phyloP scores from a whole-genome alignment of 768 basidiomycete genomes.

The Crepidotus variabilis region DNA sequence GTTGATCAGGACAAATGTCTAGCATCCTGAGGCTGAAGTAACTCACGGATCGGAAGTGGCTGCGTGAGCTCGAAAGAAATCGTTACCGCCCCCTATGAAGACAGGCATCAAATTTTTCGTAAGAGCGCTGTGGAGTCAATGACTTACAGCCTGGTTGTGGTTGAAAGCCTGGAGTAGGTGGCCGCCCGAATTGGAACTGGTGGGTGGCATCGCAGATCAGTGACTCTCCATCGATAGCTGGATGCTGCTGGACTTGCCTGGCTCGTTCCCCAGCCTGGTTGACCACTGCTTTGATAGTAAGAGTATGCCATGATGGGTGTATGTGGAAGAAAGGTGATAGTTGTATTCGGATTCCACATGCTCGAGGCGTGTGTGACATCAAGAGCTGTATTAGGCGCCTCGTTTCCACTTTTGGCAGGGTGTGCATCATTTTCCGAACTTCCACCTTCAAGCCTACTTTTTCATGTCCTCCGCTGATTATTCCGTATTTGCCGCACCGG shows the following conservation, averaged over 20 bases:
- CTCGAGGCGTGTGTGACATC: not conserved
- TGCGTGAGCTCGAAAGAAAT: constrained; percentile 65
- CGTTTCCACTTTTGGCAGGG: not conserved
- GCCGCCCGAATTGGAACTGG: constrained; percentile 40
- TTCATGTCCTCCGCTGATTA: constrained; percentile 54
- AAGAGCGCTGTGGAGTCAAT: constrained; percentile 7
- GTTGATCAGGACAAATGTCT: constrained; percentile 21
- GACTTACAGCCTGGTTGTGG: constrained; percentile 53
- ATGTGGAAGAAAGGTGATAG: constrained; percentile 9
- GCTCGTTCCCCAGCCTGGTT: constrained; percentile 48
- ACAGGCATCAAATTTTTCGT: constrained; percentile 14
- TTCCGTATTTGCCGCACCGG: constrained; percentile 62
- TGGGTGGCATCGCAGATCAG: constrained; percentile 4
- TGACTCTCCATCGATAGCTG: constrained; percentile 1
- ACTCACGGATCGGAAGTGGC: constrained; percentile 54
- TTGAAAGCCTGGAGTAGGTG: constrained; percentile 36
- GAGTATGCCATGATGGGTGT: constrained; percentile 36
- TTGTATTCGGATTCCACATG: not conserved
- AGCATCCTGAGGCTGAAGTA: constrained; percentile 2
- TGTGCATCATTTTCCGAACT: not conserved
- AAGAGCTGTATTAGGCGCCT: not conserved
- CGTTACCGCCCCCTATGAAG: constrained; percentile 52
- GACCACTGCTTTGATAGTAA: constrained; percentile 37
- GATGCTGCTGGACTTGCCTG: constrained; percentile 22
- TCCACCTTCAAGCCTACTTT: too few relatives aligned